phyloP scores from a whole-genome alignment of 495 filamentous ascomycete species.

The Daldinia loculata region DNA sequence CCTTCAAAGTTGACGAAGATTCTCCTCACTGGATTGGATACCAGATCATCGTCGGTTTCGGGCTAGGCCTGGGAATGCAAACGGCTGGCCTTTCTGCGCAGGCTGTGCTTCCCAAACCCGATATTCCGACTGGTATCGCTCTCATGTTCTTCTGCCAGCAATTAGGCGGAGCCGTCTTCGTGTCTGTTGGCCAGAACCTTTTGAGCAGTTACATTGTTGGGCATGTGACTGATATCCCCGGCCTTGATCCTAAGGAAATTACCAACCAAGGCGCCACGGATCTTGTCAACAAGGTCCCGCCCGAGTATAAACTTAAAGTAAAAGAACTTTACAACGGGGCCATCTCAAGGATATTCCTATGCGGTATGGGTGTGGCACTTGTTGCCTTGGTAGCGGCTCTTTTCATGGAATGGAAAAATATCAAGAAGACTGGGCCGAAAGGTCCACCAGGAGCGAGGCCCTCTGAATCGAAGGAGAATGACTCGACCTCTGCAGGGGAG shows the following conservation, averaged over 20 bases:
- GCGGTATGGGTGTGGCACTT: conserved; percentile 62
- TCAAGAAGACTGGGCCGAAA: conserved; percentile 55
- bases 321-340: conserved; percentile 67
- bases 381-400: conserved; percentile 59
- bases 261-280: conserved; percentile 67
- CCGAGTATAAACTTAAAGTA: conserved; percentile 52
- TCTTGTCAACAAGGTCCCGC: conserved; percentile 54
- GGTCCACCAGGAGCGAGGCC: conserved; percentile 9
- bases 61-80: conserved; percentile 78
- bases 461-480: conserved; percentile 4
- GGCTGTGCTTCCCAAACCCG: conserved; percentile 62
- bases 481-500: conserved; percentile 6
- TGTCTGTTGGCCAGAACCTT: conserved; percentile 69
- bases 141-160: conserved; percentile 73
- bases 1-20: conserved; percentile 63
- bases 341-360: conserved; percentile 61
- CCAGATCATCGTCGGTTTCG: conserved; percentile 76
- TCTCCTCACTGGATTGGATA: conserved; percentile 73
- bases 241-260: conserved; percentile 57
- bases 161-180: conserved; percentile 72
- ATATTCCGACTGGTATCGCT: conserved; percentile 69
- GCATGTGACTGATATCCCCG: conserved; percentile 55
- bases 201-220: conserved; percentile 67
- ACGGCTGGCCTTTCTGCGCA: conserved; percentile 71
- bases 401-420: conserved; percentile 69